phyloP scores from a whole-genome alignment of 495 filamentous ascomycete genomes.

The Cairneyella variabilis region DNA sequence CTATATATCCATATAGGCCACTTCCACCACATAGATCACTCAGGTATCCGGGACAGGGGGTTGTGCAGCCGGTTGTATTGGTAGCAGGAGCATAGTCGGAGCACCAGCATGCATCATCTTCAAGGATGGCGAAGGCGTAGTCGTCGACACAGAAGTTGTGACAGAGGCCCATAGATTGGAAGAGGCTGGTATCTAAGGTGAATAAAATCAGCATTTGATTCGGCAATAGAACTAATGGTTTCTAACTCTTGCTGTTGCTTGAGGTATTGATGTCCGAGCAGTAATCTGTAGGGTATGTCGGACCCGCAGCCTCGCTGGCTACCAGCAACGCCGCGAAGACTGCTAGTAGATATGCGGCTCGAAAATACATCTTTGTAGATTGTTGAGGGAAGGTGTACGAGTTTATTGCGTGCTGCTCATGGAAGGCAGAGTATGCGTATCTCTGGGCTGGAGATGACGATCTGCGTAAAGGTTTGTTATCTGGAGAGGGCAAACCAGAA shows the following conservation, averaged over 20 bases:
- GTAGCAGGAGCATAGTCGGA: slow-evolving; percentile 60
- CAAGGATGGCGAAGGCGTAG: slow-evolving; percentile 68
- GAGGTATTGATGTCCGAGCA: slow-evolving; percentile 49
- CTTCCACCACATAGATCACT: slow-evolving; percentile 60
- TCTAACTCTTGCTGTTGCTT: slow-evolving; percentile 16
- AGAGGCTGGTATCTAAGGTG: slow-evolving; percentile 50
- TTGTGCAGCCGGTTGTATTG: slow-evolving; percentile 46
- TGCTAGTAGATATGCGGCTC: no score
- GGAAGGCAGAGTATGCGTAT: no score
- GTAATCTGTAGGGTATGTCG: slow-evolving; percentile 21
- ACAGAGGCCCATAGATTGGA: slow-evolving; percentile 66
- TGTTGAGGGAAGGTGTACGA: no score
- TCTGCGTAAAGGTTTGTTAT: no score
- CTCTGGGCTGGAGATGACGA: no score
- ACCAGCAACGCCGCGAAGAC: no score
- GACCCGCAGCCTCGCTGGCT: no score
- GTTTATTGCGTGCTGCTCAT: no score
- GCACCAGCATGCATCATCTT: slow-evolving; percentile 69
- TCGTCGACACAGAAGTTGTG: slow-evolving; percentile 43
- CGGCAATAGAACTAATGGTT: slow-evolving; percentile 1
- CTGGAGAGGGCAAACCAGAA: no score
- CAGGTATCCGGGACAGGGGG: slow-evolving; percentile 63
- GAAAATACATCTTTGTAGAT: no score
- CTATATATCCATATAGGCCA: slow-evolving; percentile 59
- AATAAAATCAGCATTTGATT: neutral